phyloP scores from a whole-genome alignment of 2,329 filamentous ascomycete genomes.

The Cordyceps javanica region DNA sequence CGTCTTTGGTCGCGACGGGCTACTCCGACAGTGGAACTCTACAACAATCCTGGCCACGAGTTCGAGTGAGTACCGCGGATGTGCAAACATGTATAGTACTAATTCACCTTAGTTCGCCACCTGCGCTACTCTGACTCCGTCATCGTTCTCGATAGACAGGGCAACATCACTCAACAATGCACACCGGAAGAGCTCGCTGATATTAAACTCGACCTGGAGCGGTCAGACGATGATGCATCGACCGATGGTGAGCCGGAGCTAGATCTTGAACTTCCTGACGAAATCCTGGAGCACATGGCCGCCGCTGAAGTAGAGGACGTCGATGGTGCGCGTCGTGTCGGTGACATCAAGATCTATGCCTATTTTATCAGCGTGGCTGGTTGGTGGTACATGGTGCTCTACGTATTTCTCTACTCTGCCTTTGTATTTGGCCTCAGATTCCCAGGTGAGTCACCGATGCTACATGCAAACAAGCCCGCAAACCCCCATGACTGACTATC shows the following conservation, averaged over 20 bases:
- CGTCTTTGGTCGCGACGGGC: conserved; percentile 28
- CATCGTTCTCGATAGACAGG: conserved; percentile 19
- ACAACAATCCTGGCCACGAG: conserved; percentile 25
- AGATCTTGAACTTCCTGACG: conserved; percentile 14
- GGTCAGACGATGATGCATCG: not conserved
- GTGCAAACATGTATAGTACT: not conserved
- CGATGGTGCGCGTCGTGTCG: conserved; percentile 11
- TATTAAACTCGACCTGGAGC: not conserved
- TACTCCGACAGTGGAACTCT: conserved; percentile 20
- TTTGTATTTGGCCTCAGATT: conserved; percentile 19
- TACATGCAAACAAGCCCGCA: not conserved
- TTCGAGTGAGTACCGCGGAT: conserved; percentile 14
- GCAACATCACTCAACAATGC: conserved; percentile 19
- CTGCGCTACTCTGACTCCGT: conserved; percentile 20
- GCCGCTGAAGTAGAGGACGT: conserved; percentile 12
- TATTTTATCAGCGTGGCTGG: conserved; percentile 19
- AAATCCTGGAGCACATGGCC: conserved; percentile 15
- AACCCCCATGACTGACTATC: not conserved
- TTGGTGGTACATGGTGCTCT: conserved; percentile 14
- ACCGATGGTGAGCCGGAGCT: not conserved
- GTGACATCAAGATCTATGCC: conserved; percentile 16
- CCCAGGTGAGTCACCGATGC: conserved; percentile 14
- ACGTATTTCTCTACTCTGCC: conserved; percentile 16
- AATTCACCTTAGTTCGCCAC: conserved; percentile 15
- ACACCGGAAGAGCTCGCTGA: conserved; percentile 14